Conservation (phyloP, 768 basidiomycete genomes). For the Boletellus sp. region DNA sequence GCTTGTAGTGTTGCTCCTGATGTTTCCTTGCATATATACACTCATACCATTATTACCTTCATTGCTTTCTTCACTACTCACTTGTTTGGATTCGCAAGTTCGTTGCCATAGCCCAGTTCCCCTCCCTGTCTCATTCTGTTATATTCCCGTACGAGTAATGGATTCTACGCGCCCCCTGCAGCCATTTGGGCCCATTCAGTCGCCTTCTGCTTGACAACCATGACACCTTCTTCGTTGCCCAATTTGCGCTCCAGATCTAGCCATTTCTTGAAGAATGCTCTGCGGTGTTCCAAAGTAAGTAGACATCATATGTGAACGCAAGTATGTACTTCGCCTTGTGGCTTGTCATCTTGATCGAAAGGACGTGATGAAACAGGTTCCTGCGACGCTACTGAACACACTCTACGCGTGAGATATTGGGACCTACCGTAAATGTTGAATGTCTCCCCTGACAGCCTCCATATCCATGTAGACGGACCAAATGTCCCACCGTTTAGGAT, state of each 20-base stretch:
- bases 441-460: slow-evolving; percentile 77
- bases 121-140: slow-evolving; percentile 32
- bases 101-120: slow-evolving; percentile 34
- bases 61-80: slow-evolving; percentile 38
- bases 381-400: slow-evolving; percentile 36
- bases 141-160: slow-evolving; percentile 34
- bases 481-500: slow-evolving; percentile 91
- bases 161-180: slow-evolving; percentile 16
- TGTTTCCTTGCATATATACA: slow-evolving; percentile 35
- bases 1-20: slow-evolving; percentile 9
- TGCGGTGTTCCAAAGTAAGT: slow-evolving; percentile 30
- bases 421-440: slow-evolving; percentile 70
- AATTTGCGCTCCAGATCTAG: slow-evolving; percentile 79
- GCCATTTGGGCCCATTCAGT: slow-evolving; percentile 85
- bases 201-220: slow-evolving; percentile 81
- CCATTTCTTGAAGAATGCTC: slow-evolving; percentile 98
- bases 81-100: slow-evolving; percentile 54
- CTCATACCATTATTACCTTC: slow-evolving; percentile 34
- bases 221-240: slow-evolving; percentile 83
- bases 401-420: not conserved
- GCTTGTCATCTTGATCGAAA: slow-evolving; percentile 84
- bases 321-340: slow-evolving; percentile 90
- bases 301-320: not conserved
- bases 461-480: slow-evolving; percentile 98
- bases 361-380: slow-evolving; percentile 81